phyloP scores from a whole-genome alignment of 2,329 filamentous ascomycete species.

The Curvularia sp. region DNA sequence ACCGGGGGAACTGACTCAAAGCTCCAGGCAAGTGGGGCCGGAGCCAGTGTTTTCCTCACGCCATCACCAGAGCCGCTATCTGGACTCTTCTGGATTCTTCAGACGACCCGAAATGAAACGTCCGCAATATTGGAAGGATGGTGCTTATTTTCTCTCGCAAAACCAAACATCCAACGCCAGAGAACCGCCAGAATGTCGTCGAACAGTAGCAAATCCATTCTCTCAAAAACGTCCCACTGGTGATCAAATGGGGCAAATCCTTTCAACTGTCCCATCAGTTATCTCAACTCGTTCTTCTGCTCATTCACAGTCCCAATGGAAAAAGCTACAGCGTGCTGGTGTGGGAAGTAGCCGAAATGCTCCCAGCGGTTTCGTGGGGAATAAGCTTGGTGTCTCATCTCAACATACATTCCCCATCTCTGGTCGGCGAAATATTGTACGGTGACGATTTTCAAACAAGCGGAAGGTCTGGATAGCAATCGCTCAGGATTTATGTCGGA shows the following conservation, averaged over 20 bases:
- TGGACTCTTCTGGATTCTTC: slow-evolving; percentile 26
- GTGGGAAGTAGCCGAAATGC: slow-evolving; percentile 34
- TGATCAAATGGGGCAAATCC: slow-evolving; percentile 22
- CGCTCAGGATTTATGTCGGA: background rate
- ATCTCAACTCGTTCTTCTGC: slow-evolving; percentile 18
- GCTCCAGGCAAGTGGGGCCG: slow-evolving; percentile 1
- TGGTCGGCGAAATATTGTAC: slow-evolving; percentile 30
- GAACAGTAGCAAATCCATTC: slow-evolving; percentile 12
- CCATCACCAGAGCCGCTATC: slow-evolving; percentile 18
- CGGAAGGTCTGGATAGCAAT: background rate
- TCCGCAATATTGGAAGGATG: slow-evolving; percentile 15
- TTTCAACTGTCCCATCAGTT: slow-evolving; percentile 29
- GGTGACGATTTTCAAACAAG: slow-evolving; percentile 14
- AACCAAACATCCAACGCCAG: slow-evolving; percentile 8
- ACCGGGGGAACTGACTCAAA: slow-evolving; percentile 16
- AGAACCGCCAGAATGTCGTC: slow-evolving; percentile 10
- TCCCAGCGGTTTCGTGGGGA: slow-evolving; percentile 2
- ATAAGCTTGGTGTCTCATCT: slow-evolving; percentile 7
- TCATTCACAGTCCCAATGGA: slow-evolving; percentile 26
- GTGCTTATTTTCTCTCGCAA: slow-evolving; percentile 14
- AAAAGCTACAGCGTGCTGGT: slow-evolving; percentile 29
- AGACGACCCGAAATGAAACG: slow-evolving; percentile 15
- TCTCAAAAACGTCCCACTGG: slow-evolving; percentile 13
- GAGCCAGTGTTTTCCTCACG: slow-evolving; percentile 4
- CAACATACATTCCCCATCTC: slow-evolving; percentile 19